Base-by-base conservation (phyloP, 108 stramenopile species). In the Conticribra guillardii region DNA sequence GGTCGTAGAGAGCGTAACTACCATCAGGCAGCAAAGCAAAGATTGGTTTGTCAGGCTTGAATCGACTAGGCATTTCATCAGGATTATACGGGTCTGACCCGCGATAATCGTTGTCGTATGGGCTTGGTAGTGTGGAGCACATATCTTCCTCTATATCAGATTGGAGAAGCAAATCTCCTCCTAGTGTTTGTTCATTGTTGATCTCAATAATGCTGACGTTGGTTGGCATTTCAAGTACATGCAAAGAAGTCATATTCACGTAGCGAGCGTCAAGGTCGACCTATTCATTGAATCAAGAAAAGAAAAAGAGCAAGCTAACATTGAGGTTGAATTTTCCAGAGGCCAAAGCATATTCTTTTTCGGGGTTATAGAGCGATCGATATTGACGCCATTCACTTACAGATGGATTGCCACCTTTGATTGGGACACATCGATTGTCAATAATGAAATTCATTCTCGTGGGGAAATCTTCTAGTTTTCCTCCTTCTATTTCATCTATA, bases 81-180 rank as follows among this genome's bases (percentile, higher is more conserved):
- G 73, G 79, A 41, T 80, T 76, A 2, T 21, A 41, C 1, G 23
- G 23, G 55, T 80, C 63, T 14, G 67, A 73, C 16, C 79, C 79
- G 11, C 74, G 60, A 28, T 74, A 74, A 34, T 80, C 79, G 27
- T 80, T 80, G 52, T 80, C 79, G 28, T 75, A 75, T 4, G 79
- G 79, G 47, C 51, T 46, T 16, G 79, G 79, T 18, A 80, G 69
- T 2, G 73, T 69, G 14, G 49, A 28, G 7, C 79, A 80, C 23
- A 63, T 51, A 5, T 69, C 69, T 22, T 80, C 68, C 33, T 80
- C 52, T 26, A 80, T 60, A 3, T 28, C 62, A 56, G 73, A 41
- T 45, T 70, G 19, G 19, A 80, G 68, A 2, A 80, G 61, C 29
- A 74, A 37, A 58, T 80, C 79, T 2, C 62, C 73, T 8, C 73